Percentiles rank a stretch among this genome's conserved stretches.
phyloP scores from a whole-genome alignment of 257 asterid species.

The Solanum virginianum region DNA sequence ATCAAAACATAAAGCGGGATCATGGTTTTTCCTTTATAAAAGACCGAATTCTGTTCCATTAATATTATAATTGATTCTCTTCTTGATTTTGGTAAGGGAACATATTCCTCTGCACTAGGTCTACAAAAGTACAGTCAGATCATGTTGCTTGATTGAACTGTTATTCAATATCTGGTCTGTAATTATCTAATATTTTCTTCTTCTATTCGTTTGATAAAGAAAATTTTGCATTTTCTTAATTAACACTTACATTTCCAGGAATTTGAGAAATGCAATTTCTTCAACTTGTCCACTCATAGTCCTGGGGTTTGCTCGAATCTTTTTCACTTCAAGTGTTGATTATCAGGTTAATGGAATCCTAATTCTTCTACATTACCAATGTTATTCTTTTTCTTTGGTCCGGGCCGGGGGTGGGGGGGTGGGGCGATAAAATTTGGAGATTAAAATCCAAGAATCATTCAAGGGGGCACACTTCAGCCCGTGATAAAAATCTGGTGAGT shows the following conservation, averaged over 20 bases:
- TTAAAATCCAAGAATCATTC: background rate
- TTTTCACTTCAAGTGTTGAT: slow-evolving; percentile 66
- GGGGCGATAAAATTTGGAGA: background rate
- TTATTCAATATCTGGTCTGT: background rate
- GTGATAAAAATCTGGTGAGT: background rate
- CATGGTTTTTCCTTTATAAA: background rate
- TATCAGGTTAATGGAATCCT: slow-evolving; percentile 48
- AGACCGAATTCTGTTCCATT: background rate
- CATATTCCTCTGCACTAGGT: background rate
- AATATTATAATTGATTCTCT: background rate
- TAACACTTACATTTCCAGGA: slow-evolving; percentile 26
- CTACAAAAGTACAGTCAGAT: background rate
- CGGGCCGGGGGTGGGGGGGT: background rate
- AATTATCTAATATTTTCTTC: background rate
- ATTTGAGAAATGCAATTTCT: slow-evolving; percentile 31
- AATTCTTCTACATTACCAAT: background rate
- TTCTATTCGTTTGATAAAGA: background rate
- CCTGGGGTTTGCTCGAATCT: slow-evolving; percentile 78
- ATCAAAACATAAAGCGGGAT: background rate
- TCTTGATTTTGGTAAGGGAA: background rate
- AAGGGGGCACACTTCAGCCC: background rate
- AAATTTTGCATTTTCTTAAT: background rate
- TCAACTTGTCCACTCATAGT: slow-evolving; percentile 70
- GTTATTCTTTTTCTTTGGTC: background rate
- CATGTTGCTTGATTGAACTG: background rate